These are phyloP conservation scores for Hypoxylon sp. DNA, from an alignment of 2,329 filamentous ascomycete species.

Conservation along the genomic window DNA sequence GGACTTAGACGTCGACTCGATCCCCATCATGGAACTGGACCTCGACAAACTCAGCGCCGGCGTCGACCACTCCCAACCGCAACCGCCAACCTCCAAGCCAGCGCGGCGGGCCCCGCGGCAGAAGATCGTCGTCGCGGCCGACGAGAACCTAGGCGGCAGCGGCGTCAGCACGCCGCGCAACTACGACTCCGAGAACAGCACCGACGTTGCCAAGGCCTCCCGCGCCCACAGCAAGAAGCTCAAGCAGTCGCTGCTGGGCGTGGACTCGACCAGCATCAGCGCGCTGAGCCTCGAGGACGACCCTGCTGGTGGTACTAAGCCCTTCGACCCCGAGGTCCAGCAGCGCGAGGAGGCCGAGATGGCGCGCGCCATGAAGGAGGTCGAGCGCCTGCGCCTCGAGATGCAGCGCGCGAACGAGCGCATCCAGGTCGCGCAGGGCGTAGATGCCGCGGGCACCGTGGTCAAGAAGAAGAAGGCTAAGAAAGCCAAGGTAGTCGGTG, in stretches of 20 bases:
- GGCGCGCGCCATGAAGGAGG: constrained; percentile 87
- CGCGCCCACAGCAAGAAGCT: constrained; percentile 64
- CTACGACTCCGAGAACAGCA: constrained; percentile 70
- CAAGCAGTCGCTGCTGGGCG: constrained; percentile 79
- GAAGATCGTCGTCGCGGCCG: constrained; percentile 77
- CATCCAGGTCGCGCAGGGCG: constrained; percentile 79
- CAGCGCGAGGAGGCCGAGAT: constrained; percentile 89
- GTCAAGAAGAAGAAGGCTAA: constrained; percentile 78
- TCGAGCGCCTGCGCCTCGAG: constrained; percentile 87
- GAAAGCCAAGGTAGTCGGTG: constrained; percentile 56
- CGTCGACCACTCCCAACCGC: constrained; percentile 53
- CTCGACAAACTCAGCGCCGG: constrained; percentile 69
- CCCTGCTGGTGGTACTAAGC: constrained; percentile 46
- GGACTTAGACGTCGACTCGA: constrained; percentile 91
- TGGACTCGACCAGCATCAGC: constrained; percentile 88
- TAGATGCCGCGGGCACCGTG: constrained; percentile 74
- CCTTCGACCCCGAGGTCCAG: constrained; percentile 74
- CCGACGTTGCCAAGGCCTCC: constrained; percentile 57
- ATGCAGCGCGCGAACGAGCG: constrained; percentile 88
- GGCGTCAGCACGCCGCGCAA: constrained; percentile 65
- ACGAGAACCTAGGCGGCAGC: constrained; percentile 77
- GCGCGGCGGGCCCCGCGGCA: constrained; percentile 64
- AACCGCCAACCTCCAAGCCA: constrained; percentile 44
- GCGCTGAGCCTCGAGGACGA: constrained; percentile 77
- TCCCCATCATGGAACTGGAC: constrained; percentile 94